A percentile compares a stretch with the other conserved stretches of the same genome.
Conservation (phyloP, 2,329 filamentous ascomycete genomes). For the Cytospora leucostoma region DNA sequence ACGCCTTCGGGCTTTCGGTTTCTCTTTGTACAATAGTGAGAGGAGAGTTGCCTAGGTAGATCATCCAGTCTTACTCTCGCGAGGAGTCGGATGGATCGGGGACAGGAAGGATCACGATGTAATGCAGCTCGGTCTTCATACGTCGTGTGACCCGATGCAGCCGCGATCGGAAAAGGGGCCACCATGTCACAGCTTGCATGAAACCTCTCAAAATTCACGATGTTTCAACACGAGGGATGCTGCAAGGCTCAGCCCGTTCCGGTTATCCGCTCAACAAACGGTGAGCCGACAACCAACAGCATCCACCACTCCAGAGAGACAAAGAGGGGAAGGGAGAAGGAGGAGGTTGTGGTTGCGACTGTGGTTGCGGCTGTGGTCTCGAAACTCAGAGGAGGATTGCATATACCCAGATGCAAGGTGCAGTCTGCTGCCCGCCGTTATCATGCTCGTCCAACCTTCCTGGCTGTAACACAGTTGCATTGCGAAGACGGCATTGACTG, state of each 20-base stretch:
- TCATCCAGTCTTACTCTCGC: background rate
- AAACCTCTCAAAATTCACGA: background rate
- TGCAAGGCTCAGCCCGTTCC: background rate
- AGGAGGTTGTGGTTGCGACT: background rate
- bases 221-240: background rate
- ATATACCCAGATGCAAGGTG: background rate
- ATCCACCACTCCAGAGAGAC: background rate
- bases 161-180: slow-evolving; percentile 17
- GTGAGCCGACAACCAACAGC: background rate
- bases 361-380: background rate
- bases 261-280: background rate
- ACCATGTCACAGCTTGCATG: background rate
- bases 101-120: slow-evolving; percentile 9
- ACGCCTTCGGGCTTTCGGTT: no score
- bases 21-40: no score
- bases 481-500: background rate
- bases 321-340: background rate
- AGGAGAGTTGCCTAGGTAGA: background rate
- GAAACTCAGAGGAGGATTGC: background rate
- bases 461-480: background rate
- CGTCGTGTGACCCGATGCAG: slow-evolving; percentile 7
- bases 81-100: background rate
- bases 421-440: background rate
- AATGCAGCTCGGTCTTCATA: slow-evolving; percentile 5
- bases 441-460: background rate